Evolutionary conservation across 2,329 filamentous ascomycete species (phyloP).

Genomic region (Didymella glomerata): DNA sequence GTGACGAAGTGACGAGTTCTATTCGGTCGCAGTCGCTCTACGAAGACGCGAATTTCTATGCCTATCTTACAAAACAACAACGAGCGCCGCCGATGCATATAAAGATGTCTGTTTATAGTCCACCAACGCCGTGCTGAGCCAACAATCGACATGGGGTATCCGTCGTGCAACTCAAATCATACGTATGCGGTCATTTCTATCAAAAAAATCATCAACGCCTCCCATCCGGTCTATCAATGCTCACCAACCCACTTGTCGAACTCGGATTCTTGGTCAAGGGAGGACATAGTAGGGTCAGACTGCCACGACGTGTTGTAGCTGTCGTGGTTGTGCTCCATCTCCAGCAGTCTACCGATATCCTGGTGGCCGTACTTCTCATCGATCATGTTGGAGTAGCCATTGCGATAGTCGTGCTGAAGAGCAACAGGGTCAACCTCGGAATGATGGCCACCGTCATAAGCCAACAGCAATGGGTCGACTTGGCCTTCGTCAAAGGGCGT

Average conservation of each 20-base stretch:
- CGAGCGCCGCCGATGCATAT: slow-evolving; percentile 12
- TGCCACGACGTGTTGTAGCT: slow-evolving; percentile 50
- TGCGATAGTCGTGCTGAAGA: slow-evolving; percentile 39
- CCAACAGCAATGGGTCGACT: slow-evolving; percentile 55
- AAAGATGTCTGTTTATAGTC: neutral
- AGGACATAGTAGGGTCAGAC: slow-evolving; percentile 43
- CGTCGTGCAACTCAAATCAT: slow-evolving; percentile 12
- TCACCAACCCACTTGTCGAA: slow-evolving; percentile 59
- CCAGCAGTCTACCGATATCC: slow-evolving; percentile 40
- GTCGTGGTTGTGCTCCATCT: slow-evolving; percentile 31
- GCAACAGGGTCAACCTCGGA: slow-evolving; percentile 31
- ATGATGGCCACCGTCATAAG: slow-evolving; percentile 40
- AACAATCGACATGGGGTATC: slow-evolving; percentile 15
- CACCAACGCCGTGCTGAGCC: slow-evolving; percentile 22
- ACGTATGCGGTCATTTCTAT: slow-evolving; percentile 18
- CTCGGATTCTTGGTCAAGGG: slow-evolving; percentile 54
- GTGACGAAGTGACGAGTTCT: neutral
- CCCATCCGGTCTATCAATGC: slow-evolving; percentile 22
- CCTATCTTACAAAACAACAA: slow-evolving; percentile 8
- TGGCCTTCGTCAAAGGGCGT: slow-evolving; percentile 49
- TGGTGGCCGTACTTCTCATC: slow-evolving; percentile 41
- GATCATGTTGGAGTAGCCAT: slow-evolving; percentile 45
- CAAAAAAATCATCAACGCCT: slow-evolving; percentile 8
- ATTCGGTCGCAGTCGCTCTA: neutral
- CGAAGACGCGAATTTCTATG: slow-evolving; percentile 2